Conservation (phyloP, 2,329 filamentous ascomycete genomes). For the Colletotrichum sp. region DNA sequence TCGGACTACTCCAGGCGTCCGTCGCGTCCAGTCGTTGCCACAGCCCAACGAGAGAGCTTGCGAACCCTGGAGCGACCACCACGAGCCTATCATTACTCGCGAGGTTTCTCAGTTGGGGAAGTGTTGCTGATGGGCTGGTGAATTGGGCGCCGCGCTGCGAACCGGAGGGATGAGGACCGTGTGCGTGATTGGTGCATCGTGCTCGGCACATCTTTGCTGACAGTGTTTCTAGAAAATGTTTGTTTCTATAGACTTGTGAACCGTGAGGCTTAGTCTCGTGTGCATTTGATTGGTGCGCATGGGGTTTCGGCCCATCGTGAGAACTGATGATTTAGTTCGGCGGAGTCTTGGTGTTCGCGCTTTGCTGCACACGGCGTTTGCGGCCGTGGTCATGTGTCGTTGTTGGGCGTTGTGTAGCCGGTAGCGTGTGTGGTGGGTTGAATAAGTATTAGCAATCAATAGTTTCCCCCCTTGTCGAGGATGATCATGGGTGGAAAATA, state of each 20-base stretch:
- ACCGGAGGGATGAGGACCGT: neutral
- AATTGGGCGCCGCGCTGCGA: neutral
- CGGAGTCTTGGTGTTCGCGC: neutral
- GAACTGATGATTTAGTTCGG: neutral
- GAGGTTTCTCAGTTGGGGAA: neutral
- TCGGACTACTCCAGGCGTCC: neutral
- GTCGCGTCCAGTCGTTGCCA: neutral
- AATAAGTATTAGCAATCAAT: neutral
- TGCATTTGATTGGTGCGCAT: neutral
- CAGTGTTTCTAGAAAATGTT: neutral
- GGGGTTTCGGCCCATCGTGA: neutral
- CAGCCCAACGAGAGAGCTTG: neutral
- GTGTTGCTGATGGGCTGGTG: neutral
- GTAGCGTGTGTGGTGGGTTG: neutral
- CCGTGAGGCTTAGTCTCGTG: neutral
- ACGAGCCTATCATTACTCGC: neutral
- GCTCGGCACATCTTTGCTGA: neutral
- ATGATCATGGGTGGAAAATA: neutral
- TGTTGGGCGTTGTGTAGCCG: neutral
- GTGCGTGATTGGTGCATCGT: neutral
- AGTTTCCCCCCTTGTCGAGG: neutral
- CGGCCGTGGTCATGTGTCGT: neutral
- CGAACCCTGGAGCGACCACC: neutral
- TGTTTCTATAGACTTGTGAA: neutral
- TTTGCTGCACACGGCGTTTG: neutral